Percentiles rank a stretch among this genome's conserved stretches.
These are phyloP conservation scores for Eugenia klotzschiana DNA, from an alignment of 441 rosid genomes.

Conservation along the genomic window DNA sequence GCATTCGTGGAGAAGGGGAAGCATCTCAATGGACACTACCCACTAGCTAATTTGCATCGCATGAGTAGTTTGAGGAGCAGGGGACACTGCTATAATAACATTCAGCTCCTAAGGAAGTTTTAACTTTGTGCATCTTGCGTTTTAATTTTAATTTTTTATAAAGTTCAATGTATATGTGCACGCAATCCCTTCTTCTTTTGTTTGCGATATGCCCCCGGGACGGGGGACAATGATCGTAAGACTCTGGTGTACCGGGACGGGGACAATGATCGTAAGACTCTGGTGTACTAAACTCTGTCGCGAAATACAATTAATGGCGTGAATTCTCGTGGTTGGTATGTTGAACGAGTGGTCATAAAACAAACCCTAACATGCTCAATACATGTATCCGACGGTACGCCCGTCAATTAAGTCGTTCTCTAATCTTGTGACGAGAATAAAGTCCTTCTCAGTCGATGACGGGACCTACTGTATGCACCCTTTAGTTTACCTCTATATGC, in stretches of 20 bases:
- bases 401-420: background rate
- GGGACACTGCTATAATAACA: background rate
- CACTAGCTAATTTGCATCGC: background rate
- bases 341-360: background rate
- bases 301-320: background rate
- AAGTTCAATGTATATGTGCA: too few species aligned
- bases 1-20: background rate
- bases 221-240: too few species aligned
- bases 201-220: too few species aligned
- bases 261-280: too few species aligned
- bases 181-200: too few species aligned
- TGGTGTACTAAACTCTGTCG: too few species aligned
- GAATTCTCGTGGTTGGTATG: background rate
- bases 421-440: background rate
- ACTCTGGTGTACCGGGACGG: too few species aligned
- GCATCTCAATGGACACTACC: background rate
- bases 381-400: fast-evolving
- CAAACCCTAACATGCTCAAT: background rate
- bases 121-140: background rate
- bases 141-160: background rate
- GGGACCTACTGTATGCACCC: background rate
- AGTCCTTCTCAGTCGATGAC: background rate
- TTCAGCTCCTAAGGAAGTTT: background rate
- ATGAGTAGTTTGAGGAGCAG: background rate
- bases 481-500: too few species aligned